Percentiles rank a stretch among this genome's conserved stretches.
Evolutionary conservation across 2,329 filamentous ascomycete genomes (phyloP).

Genomic region (Sphaceloma murrayae): DNA sequence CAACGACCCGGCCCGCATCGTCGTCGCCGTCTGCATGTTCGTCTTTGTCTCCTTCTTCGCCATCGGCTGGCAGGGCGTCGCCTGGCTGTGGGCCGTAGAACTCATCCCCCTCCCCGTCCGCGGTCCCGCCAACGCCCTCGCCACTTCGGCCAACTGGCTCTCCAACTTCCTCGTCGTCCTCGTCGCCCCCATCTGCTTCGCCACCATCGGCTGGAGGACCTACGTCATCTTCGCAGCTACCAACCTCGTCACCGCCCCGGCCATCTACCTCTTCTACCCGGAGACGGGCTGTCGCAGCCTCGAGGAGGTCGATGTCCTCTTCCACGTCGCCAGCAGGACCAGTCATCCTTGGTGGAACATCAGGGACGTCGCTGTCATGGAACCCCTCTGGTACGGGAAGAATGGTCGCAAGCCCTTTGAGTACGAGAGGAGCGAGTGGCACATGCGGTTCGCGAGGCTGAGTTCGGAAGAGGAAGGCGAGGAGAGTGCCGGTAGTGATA

Average conservation of each 20-base stretch:
- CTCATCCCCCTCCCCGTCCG: conserved; percentile 50
- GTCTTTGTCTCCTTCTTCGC: conserved; percentile 55
- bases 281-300: conserved; percentile 34
- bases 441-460: conserved; percentile 22
- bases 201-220: conserved; percentile 23
- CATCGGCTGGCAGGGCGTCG: conserved; percentile 51
- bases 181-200: conserved; percentile 23
- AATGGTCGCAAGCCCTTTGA: conserved; percentile 45
- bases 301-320: conserved; percentile 58
- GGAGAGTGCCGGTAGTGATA: conserved; percentile 16
- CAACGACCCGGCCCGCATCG: conserved; percentile 45
- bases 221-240: conserved; percentile 36
- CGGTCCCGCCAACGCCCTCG: conserved; percentile 54
- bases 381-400: conserved; percentile 49
- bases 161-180: conserved; percentile 42
- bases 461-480: conserved; percentile 25
- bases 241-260: conserved; percentile 32
- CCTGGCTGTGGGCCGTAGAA: conserved; percentile 54
- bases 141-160: conserved; percentile 52
- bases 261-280: conserved; percentile 35
- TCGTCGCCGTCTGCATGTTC: conserved; percentile 61
- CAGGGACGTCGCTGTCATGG: conserved; percentile 41
- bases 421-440: conserved; percentile 34
- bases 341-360: conserved; percentile 41
- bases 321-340: conserved; percentile 38